Evolutionary conservation across 495 filamentous ascomycete species (phyloP).

Genomic region (Aspergillus incahuasiensis): DNA sequence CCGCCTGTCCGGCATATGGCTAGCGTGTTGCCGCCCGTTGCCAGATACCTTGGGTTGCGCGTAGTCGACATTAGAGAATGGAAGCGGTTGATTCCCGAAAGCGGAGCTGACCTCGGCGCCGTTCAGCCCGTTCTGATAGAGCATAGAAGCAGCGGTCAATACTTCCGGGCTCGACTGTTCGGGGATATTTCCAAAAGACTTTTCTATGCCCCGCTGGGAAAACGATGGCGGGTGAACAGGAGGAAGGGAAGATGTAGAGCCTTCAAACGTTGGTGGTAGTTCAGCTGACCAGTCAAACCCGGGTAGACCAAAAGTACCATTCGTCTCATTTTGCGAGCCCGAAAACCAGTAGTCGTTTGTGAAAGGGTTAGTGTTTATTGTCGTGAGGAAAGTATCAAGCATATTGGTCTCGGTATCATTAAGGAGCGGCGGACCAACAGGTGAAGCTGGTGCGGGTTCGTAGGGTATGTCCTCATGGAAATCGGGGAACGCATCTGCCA

Average conservation of each 20-base stretch:
- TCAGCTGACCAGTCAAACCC: constrained; percentile 51
- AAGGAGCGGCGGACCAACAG: constrained; percentile 56
- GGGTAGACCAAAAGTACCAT: constrained; percentile 40
- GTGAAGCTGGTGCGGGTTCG: constrained; percentile 52
- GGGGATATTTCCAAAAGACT: constrained; percentile 21
- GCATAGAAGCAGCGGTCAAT: constrained; percentile 47
- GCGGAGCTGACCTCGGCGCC: constrained; percentile 26
- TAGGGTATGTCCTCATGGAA: constrained; percentile 50
- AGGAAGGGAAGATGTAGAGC: constrained; percentile 57
- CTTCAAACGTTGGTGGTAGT: constrained; percentile 56
- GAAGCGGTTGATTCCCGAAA: constrained; percentile 30
- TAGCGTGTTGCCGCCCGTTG: constrained; percentile 16
- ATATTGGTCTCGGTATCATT: constrained; percentile 57
- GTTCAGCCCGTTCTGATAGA: constrained; percentile 36
- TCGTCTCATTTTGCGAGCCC: constrained; percentile 38
- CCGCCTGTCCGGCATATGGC: constrained; percentile 7
- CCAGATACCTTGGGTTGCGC: constrained; percentile 15
- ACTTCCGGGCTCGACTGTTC: constrained; percentile 38
- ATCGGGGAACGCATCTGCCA: constrained; percentile 41
- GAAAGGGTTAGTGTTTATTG: constrained; percentile 52
- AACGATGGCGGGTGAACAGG: constrained; percentile 49
- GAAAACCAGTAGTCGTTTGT: constrained; percentile 45
- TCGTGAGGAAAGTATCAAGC: constrained; percentile 60
- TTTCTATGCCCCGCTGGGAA: constrained; percentile 25
- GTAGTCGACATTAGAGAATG: constrained; percentile 24